Percentiles rank a stretch among this genome's conserved stretches.
Conservation (phyloP, 2,329 filamentous ascomycete species). For the Trichophyton rubrum region DNA sequence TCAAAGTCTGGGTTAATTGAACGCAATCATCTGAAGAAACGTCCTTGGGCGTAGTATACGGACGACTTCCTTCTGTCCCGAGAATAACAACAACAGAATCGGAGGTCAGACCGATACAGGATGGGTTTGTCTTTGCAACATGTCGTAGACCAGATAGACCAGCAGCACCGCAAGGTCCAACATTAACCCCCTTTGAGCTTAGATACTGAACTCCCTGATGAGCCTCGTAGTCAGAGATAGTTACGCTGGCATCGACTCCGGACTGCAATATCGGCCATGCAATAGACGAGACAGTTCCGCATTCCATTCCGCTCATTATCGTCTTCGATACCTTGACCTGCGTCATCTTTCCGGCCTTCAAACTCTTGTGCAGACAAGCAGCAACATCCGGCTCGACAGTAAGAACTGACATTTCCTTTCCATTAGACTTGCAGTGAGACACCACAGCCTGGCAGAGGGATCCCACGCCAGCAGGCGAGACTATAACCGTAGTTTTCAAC, state of each 20-base stretch:
- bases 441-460: constrained; percentile 59
- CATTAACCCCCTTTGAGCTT: constrained; percentile 33
- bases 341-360: constrained; percentile 37
- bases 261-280: constrained; percentile 50
- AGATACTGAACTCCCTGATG: constrained; percentile 49
- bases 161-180: constrained; percentile 53
- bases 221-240: constrained; percentile 50
- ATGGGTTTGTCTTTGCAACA: constrained; percentile 24
- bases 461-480: constrained; percentile 61
- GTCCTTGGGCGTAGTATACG: constrained; percentile 37
- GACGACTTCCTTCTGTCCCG: constrained; percentile 51
- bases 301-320: constrained; percentile 65
- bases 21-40: constrained; percentile 34
- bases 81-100: constrained; percentile 52
- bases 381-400: constrained; percentile 59
- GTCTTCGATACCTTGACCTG: constrained; percentile 46
- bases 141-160: constrained; percentile 43
- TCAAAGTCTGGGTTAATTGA: constrained; percentile 34
- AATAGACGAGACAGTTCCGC: constrained; percentile 53
- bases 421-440: constrained; percentile 46
- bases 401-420: constrained; percentile 37
- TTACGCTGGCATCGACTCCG: constrained; percentile 49
- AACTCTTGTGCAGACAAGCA: constrained; percentile 39
- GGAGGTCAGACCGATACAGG: constrained; percentile 27
- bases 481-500: constrained; percentile 34